Evolutionary conservation across 768 basidiomycete species (phyloP), one percentile per base, ranked within the genome.

Genomic region (Collybia sordida): DNA sequence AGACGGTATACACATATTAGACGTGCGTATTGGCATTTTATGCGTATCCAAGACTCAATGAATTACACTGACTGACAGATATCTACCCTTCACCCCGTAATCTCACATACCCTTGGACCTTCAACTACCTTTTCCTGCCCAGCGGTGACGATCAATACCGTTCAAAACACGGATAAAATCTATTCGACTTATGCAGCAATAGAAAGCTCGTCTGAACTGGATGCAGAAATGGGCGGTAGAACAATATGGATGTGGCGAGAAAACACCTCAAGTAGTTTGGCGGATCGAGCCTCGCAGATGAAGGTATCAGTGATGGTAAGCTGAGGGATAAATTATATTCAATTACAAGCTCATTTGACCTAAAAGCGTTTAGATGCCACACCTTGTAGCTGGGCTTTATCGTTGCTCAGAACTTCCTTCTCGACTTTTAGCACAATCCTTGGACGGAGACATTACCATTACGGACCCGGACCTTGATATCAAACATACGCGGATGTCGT

Each of bases 1-100:
- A 54, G 88, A 92, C 49, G 90, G 90, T 24, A 70, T 91, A 34
- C 88, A 91, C 66, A 63, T 92, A 39, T 65, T 88, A 50, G 85
- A 91, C 63, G 89, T 90, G 60, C 58, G 78, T 72, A 17, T 25
- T 48, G 43, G 42, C 53, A 34, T 7, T 14, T n/a, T 19, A 37
- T 41, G 8, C 45, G 24, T 17, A 48, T 14, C 9, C 31, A 11
- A 31, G 31, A 11, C 31, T 31, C 31, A 31, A 24, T 15, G 45
- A 11, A 7, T 28, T 47, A 36, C 40, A 46, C 28, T 41, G 48
- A 19, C 43, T 31, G 45, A 3, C 46, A 89, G 87, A 71, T 85
- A 19, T 75, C 81, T 24, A 79, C 79, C 36, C 69, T 86, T 3
- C 86, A 88, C 54, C 77, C 88, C 1, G 72, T 84, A 1, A 72